phyloP scores from a whole-genome alignment of 2,329 filamentous ascomycete genomes.

The Blumeria graminis region DNA sequence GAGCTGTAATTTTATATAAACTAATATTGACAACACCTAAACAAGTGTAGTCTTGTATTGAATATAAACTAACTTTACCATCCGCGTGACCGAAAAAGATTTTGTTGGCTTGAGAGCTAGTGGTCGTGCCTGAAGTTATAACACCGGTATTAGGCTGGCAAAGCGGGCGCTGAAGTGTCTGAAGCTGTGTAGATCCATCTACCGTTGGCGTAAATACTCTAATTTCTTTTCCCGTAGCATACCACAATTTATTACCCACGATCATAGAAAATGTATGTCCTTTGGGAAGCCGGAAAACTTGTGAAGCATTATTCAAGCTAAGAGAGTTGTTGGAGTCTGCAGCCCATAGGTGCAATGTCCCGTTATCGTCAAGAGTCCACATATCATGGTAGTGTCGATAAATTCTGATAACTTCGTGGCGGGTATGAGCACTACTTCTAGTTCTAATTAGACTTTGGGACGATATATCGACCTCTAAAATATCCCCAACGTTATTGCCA shows the following conservation, averaged over 20 bases:
- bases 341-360: slow-evolving; percentile 68
- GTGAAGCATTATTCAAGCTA: slow-evolving; percentile 45
- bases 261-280: slow-evolving; percentile 77
- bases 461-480: slow-evolving; percentile 67
- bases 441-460: slow-evolving; percentile 45
- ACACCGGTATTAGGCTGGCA: slow-evolving; percentile 54
- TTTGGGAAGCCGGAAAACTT: slow-evolving; percentile 53
- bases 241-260: slow-evolving; percentile 66
- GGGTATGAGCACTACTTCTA: slow-evolving; percentile 48
- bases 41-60: slow-evolving; percentile 46
- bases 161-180: slow-evolving; percentile 48
- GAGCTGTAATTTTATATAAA: slow-evolving; percentile 79
- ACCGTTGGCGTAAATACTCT: slow-evolving; percentile 56
- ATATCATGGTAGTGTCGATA: slow-evolving; percentile 70
- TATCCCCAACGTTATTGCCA: slow-evolving; percentile 66
- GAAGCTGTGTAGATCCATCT: slow-evolving; percentile 45
- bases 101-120: slow-evolving; percentile 50
- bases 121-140: slow-evolving; percentile 58
- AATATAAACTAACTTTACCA: slow-evolving; percentile 89
- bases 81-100: slow-evolving; percentile 83
- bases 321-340: slow-evolving; percentile 49
- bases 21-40: slow-evolving; percentile 66
- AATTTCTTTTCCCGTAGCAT: slow-evolving; percentile 69
- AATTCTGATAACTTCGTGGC: slow-evolving; percentile 61
- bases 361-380: slow-evolving; percentile 83